Evolutionary conservation across 129 eudicot genomes (phyloP).

Genomic region (Artemisia argyi): DNA sequence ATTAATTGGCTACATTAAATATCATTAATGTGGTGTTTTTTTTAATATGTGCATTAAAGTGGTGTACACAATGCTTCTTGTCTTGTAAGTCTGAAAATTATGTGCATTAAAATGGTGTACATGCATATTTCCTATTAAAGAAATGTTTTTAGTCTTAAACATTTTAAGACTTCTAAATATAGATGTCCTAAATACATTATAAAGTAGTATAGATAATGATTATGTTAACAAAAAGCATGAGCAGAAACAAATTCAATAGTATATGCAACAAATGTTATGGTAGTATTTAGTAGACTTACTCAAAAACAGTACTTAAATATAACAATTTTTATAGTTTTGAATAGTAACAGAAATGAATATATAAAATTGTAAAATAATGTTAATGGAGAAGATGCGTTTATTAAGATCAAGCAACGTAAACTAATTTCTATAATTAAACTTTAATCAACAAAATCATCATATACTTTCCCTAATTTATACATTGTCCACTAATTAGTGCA

Average conservation of each 20-base stretch:
- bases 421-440: not conserved
- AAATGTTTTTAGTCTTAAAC: too few species aligned
- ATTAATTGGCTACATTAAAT: too few species aligned
- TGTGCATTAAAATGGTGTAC: too few species aligned
- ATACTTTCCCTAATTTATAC: not conserved
- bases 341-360: not conserved
- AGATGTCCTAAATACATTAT: too few species aligned
- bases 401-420: not conserved
- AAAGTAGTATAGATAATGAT: too few species aligned
- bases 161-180: too few species aligned
- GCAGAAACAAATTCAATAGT: not conserved
- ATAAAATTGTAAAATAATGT: not conserved
- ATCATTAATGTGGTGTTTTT: too few species aligned
- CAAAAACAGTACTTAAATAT: not conserved
- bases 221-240: too few species aligned
- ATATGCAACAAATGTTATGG: not conserved
- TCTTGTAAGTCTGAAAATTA: too few species aligned
- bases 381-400: not conserved
- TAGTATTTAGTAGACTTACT: not conserved
- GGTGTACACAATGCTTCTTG: too few species aligned
- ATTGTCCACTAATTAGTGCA: not conserved
- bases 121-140: too few species aligned
- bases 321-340: not conserved
- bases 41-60: too few species aligned
- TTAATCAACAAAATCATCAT: not conserved